Evolutionary conservation across 129 eudicot species (phyloP).

Genomic region (Flaveria linearis): DNA sequence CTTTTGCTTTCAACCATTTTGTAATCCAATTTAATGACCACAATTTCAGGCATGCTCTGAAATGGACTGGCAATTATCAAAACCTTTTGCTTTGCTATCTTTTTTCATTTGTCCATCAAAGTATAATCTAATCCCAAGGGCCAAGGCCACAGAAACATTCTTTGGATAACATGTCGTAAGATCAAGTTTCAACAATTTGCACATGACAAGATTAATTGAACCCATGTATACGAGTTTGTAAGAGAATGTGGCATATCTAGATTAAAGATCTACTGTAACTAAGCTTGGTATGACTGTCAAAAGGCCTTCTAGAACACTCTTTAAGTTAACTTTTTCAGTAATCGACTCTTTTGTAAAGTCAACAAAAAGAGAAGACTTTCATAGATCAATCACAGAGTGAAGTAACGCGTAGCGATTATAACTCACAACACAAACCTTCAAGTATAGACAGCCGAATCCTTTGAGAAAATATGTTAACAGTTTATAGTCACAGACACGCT

Average conservation of each 20-base stretch:
- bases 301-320: background rate
- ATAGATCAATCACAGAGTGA: background rate
- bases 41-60: background rate
- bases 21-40: background rate
- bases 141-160: background rate
- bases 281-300: slow-evolving; percentile 8
- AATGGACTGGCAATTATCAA: background rate
- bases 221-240: no score
- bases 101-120: background rate
- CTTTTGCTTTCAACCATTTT: background rate
- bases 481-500: background rate
- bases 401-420: background rate
- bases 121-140: background rate
- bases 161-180: background rate
- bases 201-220: no score
- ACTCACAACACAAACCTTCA: background rate
- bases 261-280: background rate
- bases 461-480: background rate
- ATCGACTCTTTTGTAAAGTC: background rate
- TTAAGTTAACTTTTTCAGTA: background rate
- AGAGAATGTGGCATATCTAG: background rate
- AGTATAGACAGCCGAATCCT: background rate
- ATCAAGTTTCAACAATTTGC: background rate
- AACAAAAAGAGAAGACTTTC: background rate
- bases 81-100: background rate